Evolutionary conservation across 2,329 filamentous ascomycete genomes (phyloP), one percentile per base, ranked within the genome.

Genomic region (Sordariomycetes sp.): DNA sequence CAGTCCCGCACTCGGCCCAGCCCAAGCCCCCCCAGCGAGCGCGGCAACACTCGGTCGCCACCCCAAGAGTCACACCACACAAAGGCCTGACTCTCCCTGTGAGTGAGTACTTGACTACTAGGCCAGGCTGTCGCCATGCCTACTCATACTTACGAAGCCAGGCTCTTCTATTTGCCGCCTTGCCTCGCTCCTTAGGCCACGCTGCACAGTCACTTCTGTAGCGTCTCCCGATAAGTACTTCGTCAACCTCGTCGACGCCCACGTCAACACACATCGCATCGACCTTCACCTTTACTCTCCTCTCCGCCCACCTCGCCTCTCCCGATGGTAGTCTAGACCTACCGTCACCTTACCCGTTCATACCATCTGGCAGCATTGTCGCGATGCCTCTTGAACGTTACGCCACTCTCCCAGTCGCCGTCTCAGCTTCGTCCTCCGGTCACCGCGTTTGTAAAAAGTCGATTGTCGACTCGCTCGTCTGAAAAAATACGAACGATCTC

Each of bases 361-460:
- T 19, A 14, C 17, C 17, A 19, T 32, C 23, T 31, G 14, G 46
- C 50, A 57, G 54, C 50, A 53, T 53, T 57, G 44, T 48, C 55
- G 75, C 63, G 50, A 79, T 79, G 75, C 66, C 63, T 70, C 53
- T 75, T 74, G 66, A 60, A 65, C 62, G 57, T 58, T 55, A 54
- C 48, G 49, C 48, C 49, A 46, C 54, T 53, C 63, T 60, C 63
- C 68, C 73, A 78, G 75, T 79, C 72, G 73, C 67, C 70, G 63
- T 72, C 71, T 69, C 64, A 59, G 69, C 65, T 61, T 65, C 61
- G 72, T 74, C 68, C 54, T 65, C 71, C 71, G 70, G 71, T 72
- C 57, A 64, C 54, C 65, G 72, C 64, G 55, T 64, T 63, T 55
- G 65, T 71, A 65, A 66, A 68, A 65, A 63, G 54, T 60, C 58